Evolutionary conservation across 164 flowering plant genomes (phyloP).

Genomic region (Platanus orientalis): DNA sequence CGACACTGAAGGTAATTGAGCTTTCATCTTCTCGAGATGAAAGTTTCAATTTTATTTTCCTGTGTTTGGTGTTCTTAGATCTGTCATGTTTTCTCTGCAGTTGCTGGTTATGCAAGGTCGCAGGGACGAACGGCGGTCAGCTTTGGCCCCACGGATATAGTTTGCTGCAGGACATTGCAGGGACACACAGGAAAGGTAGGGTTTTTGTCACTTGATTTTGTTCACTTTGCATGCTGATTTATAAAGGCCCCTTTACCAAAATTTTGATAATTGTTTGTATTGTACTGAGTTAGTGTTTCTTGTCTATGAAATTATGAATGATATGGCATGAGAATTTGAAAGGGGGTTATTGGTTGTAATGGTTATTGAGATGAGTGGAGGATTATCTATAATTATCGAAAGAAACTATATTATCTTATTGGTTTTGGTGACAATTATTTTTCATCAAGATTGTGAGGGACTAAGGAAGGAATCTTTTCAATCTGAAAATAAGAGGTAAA

Average conservation of each 20-base stretch:
- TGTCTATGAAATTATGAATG: too few species aligned
- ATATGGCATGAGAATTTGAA: too few species aligned
- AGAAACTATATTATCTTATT: too few species aligned
- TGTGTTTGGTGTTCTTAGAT: background rate
- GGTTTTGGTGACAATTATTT: too few species aligned
- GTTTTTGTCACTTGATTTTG: background rate
- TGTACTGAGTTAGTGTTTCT: too few species aligned
- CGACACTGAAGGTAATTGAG: constrained; percentile 67
- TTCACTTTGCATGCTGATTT: background rate
- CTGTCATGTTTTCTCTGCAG: constrained; percentile 33
- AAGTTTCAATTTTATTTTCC: background rate
- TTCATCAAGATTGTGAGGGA: too few species aligned
- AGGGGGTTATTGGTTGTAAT: too few species aligned
- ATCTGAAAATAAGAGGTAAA: too few species aligned
- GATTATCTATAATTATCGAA: too few species aligned
- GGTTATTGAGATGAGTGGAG: too few species aligned
- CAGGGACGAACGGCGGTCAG: constrained; percentile 59
- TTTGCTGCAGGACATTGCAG: constrained; percentile 83
- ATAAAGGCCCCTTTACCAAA: background rate
- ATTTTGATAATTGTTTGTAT: too few species aligned
- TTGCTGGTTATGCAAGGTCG: constrained; percentile 64
- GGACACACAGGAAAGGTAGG: constrained; percentile 92
- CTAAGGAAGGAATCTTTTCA: too few species aligned
- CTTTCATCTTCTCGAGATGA: background rate
- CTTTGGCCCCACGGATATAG: constrained; percentile 90